Evolutionary conservation across 148 eudicot genomes (phyloP).

Genomic region (Oxyria digyna): DNA sequence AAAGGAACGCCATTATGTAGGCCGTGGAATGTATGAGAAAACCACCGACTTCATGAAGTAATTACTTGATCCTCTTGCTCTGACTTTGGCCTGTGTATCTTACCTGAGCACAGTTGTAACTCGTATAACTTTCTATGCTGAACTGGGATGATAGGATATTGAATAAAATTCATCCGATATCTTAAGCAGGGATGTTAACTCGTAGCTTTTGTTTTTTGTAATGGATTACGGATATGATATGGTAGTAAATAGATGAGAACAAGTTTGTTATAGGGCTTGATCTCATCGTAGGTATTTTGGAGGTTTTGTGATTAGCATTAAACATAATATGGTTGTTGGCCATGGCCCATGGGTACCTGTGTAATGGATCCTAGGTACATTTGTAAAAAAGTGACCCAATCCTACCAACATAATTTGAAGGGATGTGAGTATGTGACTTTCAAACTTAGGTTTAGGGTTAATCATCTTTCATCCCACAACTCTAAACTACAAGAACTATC

Average conservation of each 20-base stretch:
- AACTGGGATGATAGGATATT: not conserved
- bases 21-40: conserved; percentile 98
- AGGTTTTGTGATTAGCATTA: not conserved
- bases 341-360: not conserved
- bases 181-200: not conserved
- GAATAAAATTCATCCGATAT: not conserved
- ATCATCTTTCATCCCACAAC: not conserved
- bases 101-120: not conserved
- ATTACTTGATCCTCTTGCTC: conserved; percentile 4
- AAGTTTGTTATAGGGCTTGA: not conserved
- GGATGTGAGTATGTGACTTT: not conserved
- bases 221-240: not conserved
- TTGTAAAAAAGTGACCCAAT: not conserved
- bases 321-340: too few relatives aligned
- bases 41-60: conserved; percentile 73
- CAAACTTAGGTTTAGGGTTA: not conserved
- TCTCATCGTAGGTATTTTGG: not conserved
- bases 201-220: not conserved
- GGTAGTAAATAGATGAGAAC: not conserved
- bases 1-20: conserved; percentile 94
- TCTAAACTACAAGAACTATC: not conserved
- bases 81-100: conserved; percentile 1
- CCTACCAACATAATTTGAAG: too few relatives aligned
- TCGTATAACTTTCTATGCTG: not conserved
- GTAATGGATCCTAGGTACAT: not conserved